Percentiles rank a stretch among this genome's conserved stretches.
These are phyloP conservation scores for Trichoderma gracile DNA, from an alignment of 2,329 filamentous ascomycete genomes.

Conservation along the genomic window DNA sequence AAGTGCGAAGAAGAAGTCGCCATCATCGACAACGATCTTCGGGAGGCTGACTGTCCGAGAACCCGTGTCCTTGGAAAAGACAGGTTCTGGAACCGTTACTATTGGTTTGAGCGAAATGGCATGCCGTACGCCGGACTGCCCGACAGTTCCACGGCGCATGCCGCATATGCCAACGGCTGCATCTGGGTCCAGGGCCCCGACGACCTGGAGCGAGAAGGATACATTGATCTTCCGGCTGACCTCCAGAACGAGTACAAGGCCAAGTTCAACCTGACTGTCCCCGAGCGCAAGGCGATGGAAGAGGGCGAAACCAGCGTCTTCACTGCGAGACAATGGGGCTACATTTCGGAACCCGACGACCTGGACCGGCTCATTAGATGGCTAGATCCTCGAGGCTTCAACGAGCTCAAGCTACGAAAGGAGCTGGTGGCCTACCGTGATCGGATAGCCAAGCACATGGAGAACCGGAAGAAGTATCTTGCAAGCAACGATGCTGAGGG, in stretches of 20 bases:
- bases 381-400: slow-evolving; percentile 83
- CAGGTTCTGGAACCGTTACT: slow-evolving; percentile 97
- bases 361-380: slow-evolving; percentile 80
- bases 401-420: slow-evolving; percentile 85
- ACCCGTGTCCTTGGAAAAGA: slow-evolving; percentile 90
- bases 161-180: slow-evolving; percentile 89
- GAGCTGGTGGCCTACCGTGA: slow-evolving; percentile 77
- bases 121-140: slow-evolving; percentile 94
- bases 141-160: slow-evolving; percentile 80
- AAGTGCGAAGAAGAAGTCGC: slow-evolving; percentile 84
- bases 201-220: slow-evolving; percentile 80
- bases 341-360: slow-evolving; percentile 76
- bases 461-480: slow-evolving; percentile 71
- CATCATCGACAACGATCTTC: slow-evolving; percentile 84
- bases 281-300: slow-evolving; percentile 80
- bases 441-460: slow-evolving; percentile 77
- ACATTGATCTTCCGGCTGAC: slow-evolving; percentile 74
- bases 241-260: slow-evolving; percentile 73
- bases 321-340: slow-evolving; percentile 84
- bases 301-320: slow-evolving; percentile 80
- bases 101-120: slow-evolving; percentile 98
- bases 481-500: slow-evolving; percentile 43
- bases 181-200: slow-evolving; percentile 97
- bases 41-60: slow-evolving; percentile 89
- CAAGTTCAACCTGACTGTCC: slow-evolving; percentile 78